Conservation (phyloP, 192 early-diverging fungal species). For the Jimgerdemannia lactiflua region DNA sequence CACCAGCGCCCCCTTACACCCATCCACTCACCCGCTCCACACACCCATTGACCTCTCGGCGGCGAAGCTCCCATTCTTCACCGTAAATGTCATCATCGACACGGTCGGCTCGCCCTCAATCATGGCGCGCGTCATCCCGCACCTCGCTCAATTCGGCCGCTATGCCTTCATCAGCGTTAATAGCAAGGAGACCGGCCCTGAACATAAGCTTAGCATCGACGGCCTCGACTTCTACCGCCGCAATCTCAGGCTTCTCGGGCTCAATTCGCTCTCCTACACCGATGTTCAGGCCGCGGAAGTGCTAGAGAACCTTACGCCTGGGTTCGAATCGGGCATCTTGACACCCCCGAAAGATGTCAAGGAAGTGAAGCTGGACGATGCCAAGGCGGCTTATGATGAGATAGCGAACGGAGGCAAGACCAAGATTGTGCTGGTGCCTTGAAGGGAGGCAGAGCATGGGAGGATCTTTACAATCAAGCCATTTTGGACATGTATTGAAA, state of each 20-base stretch:
- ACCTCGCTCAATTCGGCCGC: not conserved
- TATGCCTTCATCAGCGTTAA: not conserved
- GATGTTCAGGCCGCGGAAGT: not conserved
- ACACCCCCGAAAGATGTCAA: not conserved
- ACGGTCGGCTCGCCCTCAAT: not conserved
- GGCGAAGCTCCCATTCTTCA: not conserved
- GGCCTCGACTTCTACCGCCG: not conserved
- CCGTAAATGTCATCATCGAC: not conserved
- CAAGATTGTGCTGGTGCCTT: not conserved
- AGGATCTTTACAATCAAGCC: too few species aligned
- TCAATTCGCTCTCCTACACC: not conserved
- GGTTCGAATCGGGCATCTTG: not conserved
- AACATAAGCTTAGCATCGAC: not conserved
- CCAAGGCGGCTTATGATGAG: not conserved
- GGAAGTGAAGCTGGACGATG: not conserved
- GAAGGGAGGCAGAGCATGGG: not conserved
- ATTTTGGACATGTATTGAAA: too few species aligned
- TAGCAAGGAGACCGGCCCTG: not conserved
- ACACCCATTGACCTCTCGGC: not conserved
- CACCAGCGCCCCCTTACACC: not conserved
- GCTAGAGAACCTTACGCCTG: not conserved
- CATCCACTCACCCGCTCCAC: not conserved
- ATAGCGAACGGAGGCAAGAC: not conserved
- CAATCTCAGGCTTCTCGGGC: not conserved
- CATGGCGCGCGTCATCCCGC: not conserved